Conservation (phyloP, 2,329 filamentous ascomycete species). For the Penicillium aurantiogriseum region DNA sequence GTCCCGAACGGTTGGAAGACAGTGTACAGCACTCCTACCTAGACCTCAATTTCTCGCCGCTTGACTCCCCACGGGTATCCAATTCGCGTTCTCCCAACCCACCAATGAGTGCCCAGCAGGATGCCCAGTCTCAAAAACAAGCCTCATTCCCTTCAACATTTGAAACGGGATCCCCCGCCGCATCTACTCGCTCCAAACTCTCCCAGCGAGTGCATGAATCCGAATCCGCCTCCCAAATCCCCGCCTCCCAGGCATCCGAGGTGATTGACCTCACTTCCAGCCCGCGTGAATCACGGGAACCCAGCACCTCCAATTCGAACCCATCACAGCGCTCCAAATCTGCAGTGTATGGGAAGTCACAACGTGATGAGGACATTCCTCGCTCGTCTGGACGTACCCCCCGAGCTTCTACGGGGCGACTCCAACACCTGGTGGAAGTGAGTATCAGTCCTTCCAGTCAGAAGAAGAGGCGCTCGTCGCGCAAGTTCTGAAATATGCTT, state of each 20-base stretch:
- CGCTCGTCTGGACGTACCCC: constrained; percentile 18
- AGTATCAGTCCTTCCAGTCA: constrained; percentile 19
- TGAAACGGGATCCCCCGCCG: constrained; percentile 7
- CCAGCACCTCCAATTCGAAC: neutral
- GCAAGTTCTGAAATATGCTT: constrained; percentile 9
- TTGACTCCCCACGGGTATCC: constrained; percentile 6
- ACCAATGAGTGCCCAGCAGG: constrained; percentile 14
- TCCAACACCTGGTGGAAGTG: constrained; percentile 21
- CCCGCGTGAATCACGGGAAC: neutral
- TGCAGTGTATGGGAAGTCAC: neutral
- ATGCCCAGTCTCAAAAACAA: constrained; percentile 5
- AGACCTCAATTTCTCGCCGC: constrained; percentile 12
- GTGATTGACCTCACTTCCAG: constrained; percentile 21
- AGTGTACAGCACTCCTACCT: constrained; percentile 16
- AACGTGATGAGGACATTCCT: constrained; percentile 10
- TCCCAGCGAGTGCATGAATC: neutral
- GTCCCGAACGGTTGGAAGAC: constrained; percentile 10
- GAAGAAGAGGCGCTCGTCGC: constrained; percentile 14
- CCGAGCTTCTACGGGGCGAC: constrained; percentile 19
- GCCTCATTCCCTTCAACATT: neutral
- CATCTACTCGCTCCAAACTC: constrained; percentile 14
- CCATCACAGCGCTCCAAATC: neutral
- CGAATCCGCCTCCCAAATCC: constrained; percentile 6
- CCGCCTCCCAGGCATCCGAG: constrained; percentile 15
- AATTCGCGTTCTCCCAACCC: constrained; percentile 14